Evolutionary conservation across 176 grass and related monocot genomes (phyloP).

Genomic region (Themeda triandra): DNA sequence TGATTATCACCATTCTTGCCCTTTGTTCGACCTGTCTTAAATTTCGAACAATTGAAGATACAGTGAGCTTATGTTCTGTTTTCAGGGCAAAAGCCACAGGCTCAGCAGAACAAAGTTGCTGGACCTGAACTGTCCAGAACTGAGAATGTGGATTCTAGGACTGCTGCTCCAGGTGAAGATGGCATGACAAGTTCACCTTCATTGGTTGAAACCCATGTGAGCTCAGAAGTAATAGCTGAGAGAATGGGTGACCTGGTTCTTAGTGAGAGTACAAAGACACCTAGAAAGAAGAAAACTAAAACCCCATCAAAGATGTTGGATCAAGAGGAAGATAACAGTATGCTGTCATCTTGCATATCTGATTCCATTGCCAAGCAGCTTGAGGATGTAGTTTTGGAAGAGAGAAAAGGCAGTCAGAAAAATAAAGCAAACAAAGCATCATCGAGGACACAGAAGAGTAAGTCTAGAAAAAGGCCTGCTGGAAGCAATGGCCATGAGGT

Average conservation of each 20-base stretch:
- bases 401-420: constrained; percentile 41
- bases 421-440: constrained; percentile 45
- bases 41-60: constrained; percentile 49
- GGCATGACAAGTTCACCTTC: constrained; percentile 27
- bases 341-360: constrained; percentile 55
- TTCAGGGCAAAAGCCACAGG: constrained; percentile 49
- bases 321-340: constrained; percentile 26
- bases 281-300: constrained; percentile 32
- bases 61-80: constrained; percentile 62
- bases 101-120: constrained; percentile 27
- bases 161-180: constrained; percentile 27
- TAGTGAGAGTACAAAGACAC: constrained; percentile 16
- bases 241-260: constrained; percentile 43
- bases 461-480: constrained; percentile 28
- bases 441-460: constrained; percentile 42
- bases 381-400: constrained; percentile 49
- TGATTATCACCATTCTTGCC: constrained; percentile 34
- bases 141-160: constrained; percentile 24
- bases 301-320: constrained; percentile 31
- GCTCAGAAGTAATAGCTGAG: constrained; percentile 58
- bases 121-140: neutral
- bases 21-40: constrained; percentile 48
- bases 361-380: constrained; percentile 73
- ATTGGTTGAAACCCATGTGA: constrained; percentile 24
- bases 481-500: constrained; percentile 23